A percentile compares a stretch with the other conserved stretches of the same genome.
Evolutionary conservation across 257 asterid species (phyloP).

Genomic region (Leptodermis oblonga): DNA sequence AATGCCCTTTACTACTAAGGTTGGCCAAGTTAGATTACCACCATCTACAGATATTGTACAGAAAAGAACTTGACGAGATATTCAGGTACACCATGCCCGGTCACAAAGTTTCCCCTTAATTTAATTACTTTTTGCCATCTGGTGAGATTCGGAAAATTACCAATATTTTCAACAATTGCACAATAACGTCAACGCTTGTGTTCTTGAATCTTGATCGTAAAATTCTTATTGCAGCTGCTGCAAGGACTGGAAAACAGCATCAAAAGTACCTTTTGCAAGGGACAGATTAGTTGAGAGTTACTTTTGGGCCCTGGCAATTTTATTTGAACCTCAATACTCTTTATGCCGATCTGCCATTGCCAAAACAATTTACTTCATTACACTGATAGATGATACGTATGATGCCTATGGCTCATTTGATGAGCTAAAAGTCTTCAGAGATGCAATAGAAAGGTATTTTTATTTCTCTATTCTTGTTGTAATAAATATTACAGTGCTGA

Average conservation of each 20-base stretch:
- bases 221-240: constrained; percentile 5
- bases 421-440: neutral
- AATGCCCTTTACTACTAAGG: neutral
- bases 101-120: too few species aligned
- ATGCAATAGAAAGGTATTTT: constrained; percentile 9
- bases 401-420: constrained; percentile 9
- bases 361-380: neutral
- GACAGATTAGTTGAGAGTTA: constrained; percentile 13
- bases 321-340: constrained; percentile 9
- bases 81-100: neutral
- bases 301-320: neutral
- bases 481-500: too few species aligned
- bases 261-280: constrained; percentile 6
- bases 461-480: too few species aligned
- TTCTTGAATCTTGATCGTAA: too few species aligned
- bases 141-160: too few species aligned
- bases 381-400: constrained; percentile 10
- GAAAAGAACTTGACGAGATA: neutral
- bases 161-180: too few species aligned
- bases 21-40: neutral
- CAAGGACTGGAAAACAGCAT: neutral
- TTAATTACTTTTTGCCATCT: too few species aligned
- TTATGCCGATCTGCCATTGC: neutral
- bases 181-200: too few species aligned
- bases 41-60: neutral